These are phyloP conservation scores for Sphaerulina vaccinii DNA, from an alignment of 2,329 filamentous ascomycete genomes.

Conservation along the genomic window DNA sequence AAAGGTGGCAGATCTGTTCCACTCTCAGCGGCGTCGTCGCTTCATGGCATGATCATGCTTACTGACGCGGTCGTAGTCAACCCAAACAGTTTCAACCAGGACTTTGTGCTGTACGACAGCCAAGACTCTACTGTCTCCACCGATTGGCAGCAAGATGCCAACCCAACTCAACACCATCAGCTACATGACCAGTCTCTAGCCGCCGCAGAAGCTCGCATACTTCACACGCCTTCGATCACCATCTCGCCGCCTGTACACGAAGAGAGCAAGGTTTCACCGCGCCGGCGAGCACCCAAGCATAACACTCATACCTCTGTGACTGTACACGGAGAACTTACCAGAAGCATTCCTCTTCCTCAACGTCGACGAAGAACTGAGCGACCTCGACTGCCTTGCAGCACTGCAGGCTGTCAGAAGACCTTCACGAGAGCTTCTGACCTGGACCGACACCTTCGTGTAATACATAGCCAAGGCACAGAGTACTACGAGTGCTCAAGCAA, in stretches of 20 bases:
- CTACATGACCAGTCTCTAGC: not conserved
- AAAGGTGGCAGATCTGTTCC: too few species aligned
- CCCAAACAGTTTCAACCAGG: not conserved
- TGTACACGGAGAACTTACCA: too few species aligned
- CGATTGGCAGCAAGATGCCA: too few species aligned
- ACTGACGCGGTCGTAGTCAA: not conserved
- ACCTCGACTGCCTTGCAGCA: not conserved
- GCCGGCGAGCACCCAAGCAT: not conserved
- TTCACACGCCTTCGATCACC: not conserved
- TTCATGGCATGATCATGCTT: too few species aligned
- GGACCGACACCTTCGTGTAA: constrained; percentile 2
- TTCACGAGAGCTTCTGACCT: constrained; percentile 2
- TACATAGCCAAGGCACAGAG: constrained; percentile 1
- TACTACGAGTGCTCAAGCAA: constrained; percentile 1
- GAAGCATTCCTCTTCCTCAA: not conserved
- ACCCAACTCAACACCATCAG: not conserved
- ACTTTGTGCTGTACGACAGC: not conserved
- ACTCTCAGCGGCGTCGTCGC: too few species aligned
- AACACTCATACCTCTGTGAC: too few species aligned
- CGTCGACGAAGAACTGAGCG: not conserved
- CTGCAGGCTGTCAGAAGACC: constrained; percentile 2
- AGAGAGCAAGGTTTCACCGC: not conserved
- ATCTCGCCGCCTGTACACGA: not conserved
- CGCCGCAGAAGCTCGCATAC: not conserved
- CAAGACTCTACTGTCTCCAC: not conserved